These are phyloP conservation scores for Mycogone perniciosa DNA, from an alignment of 2,329 filamentous ascomycete species.

Conservation along the genomic window DNA sequence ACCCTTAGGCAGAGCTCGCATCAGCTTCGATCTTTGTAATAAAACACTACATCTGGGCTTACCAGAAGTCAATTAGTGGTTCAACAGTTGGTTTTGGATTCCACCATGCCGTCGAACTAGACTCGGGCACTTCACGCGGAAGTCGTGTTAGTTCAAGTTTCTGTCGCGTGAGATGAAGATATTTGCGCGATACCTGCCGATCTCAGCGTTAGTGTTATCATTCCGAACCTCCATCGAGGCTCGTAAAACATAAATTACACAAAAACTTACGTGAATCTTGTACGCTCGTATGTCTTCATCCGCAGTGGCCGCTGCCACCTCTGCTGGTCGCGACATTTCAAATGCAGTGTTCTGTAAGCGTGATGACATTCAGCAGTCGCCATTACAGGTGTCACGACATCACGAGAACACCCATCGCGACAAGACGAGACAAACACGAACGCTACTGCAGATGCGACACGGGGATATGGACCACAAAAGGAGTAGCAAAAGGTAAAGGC, in stretches of 20 bases:
- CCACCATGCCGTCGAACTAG: slow-evolving; percentile 47
- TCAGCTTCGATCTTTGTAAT: background rate
- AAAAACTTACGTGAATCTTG: slow-evolving; percentile 46
- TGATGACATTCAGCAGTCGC: background rate
- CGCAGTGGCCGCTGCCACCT: slow-evolving; percentile 18
- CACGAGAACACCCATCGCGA: background rate
- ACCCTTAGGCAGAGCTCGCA: slow-evolving; percentile 40
- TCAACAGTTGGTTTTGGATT: slow-evolving; percentile 57
- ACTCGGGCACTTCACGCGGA: slow-evolving; percentile 49
- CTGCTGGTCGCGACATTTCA: slow-evolving; percentile 15
- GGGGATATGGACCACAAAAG: too few relatives aligned
- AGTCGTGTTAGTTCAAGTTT: slow-evolving; percentile 62
- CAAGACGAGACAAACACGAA: background rate
- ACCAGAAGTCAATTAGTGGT: slow-evolving; percentile 60
- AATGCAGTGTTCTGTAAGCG: background rate
- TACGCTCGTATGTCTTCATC: slow-evolving; percentile 47
- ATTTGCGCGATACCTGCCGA: slow-evolving; percentile 56
- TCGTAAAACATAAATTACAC: slow-evolving; percentile 3
- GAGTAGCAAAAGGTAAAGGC: background rate
- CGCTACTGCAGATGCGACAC: background rate
- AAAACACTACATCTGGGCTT: slow-evolving; percentile 16
- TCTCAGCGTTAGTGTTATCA: background rate
- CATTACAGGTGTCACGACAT: background rate
- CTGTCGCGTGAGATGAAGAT: slow-evolving; percentile 59
- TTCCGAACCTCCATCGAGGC: background rate